Conservation (phyloP, 2,329 filamentous ascomycete species). For the Botryotinia convoluta region DNA sequence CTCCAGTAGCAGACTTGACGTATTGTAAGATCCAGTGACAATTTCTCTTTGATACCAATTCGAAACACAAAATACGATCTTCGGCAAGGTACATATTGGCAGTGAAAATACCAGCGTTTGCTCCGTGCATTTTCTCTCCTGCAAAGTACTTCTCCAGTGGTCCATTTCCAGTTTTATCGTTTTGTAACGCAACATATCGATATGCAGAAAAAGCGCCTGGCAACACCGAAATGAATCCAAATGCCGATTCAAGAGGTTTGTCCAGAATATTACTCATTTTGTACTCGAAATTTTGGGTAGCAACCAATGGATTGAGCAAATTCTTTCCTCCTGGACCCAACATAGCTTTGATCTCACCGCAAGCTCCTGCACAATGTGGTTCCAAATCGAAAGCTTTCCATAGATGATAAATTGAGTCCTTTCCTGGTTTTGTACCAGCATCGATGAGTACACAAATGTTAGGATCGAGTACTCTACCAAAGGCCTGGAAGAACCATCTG, state of each 20-base stretch:
- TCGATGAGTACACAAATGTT: conserved; percentile 97
- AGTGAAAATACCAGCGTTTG: conserved; percentile 95
- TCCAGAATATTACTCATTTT: conserved; percentile 99
- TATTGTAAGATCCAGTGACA: conserved; percentile 98
- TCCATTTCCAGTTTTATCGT: conserved; percentile 92
- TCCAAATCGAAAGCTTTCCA: conserved; percentile 99
- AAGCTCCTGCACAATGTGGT: conserved; percentile 94
- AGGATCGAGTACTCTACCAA: conserved; percentile 85
- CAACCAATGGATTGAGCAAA: conserved; percentile 88
- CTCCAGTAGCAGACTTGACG: conserved; percentile 91
- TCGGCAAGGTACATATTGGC: conserved; percentile 95
- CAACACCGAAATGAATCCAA: conserved; percentile 96
- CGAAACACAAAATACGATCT: conserved; percentile 88
- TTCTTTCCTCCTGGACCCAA: conserved; percentile 82
- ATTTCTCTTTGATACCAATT: conserved; percentile 89
- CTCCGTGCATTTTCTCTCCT: conserved; percentile 92
- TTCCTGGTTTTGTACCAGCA: conserved; percentile 87
- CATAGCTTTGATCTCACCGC: conserved; percentile 96
- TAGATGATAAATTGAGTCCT: conserved; percentile 87
- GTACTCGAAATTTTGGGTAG: conserved; percentile 98
- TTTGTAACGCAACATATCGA: conserved; percentile 91
- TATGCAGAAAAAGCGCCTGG: conserved; percentile 95
- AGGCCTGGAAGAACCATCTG: conserved; percentile 99
- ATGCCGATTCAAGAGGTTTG: conserved; percentile 94
- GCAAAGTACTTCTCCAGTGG: conserved; percentile 99